Base-by-base conservation (phyloP, 495 filamentous ascomycete species). In the Talaromyces liani region DNA sequence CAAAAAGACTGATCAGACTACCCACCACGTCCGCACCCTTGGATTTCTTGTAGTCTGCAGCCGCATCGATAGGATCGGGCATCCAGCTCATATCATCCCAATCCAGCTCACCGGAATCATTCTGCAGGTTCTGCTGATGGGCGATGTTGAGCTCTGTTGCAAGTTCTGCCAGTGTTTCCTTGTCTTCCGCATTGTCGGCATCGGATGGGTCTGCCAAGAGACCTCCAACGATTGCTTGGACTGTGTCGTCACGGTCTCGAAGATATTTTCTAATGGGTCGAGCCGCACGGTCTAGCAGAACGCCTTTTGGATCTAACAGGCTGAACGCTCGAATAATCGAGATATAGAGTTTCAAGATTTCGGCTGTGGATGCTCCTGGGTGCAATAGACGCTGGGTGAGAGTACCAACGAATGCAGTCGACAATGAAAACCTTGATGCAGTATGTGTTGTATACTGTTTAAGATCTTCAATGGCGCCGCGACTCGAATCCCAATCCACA, bases 31-130 rank as follows among this genome's bases (percentile, higher is more conserved):
- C 94, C 58, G 90, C 87, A 56, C 84, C 87, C 73, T 92, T 93
- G n/a, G 88, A 88, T 56, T 91, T 88, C 68, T 87, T 89, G 75
- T 95, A 98, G 66, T 95, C 93, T 7, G 91, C 89, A 16, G 90
- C 91, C 1, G 94, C 95, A 71, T 99, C 94, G 27, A 96, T 83
- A 2, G 94, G 94, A 68, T 96, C 90, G 1, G 94, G 94, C 18
- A 88, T 79, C 94, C 94, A 99, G 61, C 84, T 83, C 85, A 95
- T 87, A 71, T 98, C 92, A 66, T 93, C 84, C 83, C 86, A 97
- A 73, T 95, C 89, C 10, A 94, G 75, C 47, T 90, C 91, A 57
- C 90, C 85, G 45, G 85, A 83, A 7, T 84, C 82, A 10, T 75
- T 75, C 58, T 74, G 76, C 58, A 66, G 73, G 29, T 77, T 77